phyloP scores from a whole-genome alignment of 495 filamentous ascomycete species.

The Jackrogersella multiformis region DNA sequence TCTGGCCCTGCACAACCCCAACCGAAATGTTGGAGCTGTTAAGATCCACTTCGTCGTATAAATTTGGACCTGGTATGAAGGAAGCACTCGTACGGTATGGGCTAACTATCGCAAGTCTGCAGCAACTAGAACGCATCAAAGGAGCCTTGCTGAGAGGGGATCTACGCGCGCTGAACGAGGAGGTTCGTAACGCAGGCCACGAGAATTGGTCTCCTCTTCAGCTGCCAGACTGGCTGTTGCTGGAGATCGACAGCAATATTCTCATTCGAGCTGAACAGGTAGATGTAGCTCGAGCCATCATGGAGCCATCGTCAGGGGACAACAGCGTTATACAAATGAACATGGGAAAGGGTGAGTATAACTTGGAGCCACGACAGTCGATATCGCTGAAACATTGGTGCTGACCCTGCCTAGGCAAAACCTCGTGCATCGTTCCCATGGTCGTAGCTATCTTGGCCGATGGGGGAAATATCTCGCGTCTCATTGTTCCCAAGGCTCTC shows the following conservation, averaged over 20 bases:
- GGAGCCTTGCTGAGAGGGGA: slow-evolving; percentile 40
- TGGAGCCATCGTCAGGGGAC: slow-evolving; percentile 51
- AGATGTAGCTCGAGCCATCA: slow-evolving; percentile 62
- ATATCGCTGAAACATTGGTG: too few species aligned
- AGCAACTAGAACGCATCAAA: slow-evolving; percentile 54
- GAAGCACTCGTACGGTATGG: slow-evolving; percentile 56
- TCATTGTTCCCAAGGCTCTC: slow-evolving; percentile 63
- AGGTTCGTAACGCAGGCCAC: slow-evolving; percentile 57
- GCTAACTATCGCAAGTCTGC: slow-evolving; percentile 53
- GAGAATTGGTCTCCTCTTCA: slow-evolving; percentile 59
- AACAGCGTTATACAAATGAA: slow-evolving; percentile 68
- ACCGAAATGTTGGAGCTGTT: slow-evolving; percentile 62
- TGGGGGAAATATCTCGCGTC: slow-evolving; percentile 50
- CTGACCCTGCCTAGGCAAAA: slow-evolving; percentile 60
- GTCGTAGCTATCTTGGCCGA: slow-evolving; percentile 60
- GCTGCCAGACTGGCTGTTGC: slow-evolving; percentile 63
- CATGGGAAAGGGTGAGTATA: slow-evolving; percentile 58
- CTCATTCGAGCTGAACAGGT: slow-evolving; percentile 62
- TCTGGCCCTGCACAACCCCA: slow-evolving; percentile 65
- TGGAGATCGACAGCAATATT: slow-evolving; percentile 66
- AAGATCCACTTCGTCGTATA: slow-evolving; percentile 46
- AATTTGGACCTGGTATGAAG: slow-evolving; percentile 56
- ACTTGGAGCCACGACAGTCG: background rate
- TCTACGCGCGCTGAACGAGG: slow-evolving; percentile 44
- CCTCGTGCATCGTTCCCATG: slow-evolving; percentile 66